Base-by-base conservation (phyloP, 768 basidiomycete species). In the Leccinum incarnatum region DNA sequence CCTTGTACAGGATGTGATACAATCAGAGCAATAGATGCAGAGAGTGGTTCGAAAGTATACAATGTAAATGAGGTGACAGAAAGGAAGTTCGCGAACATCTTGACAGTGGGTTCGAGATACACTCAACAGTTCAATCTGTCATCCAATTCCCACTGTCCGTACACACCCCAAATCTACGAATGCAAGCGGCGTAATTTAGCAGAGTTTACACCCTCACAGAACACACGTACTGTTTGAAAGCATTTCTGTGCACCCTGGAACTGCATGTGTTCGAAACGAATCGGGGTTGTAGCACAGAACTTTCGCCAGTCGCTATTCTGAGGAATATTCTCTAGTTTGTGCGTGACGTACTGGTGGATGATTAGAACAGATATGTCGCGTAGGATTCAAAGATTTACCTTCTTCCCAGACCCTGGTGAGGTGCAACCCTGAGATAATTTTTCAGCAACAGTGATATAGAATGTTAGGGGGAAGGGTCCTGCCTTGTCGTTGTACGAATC, bases 201-300 rank as follows among this genome's bases (percentile, higher is more conserved):
- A 17, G 2, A 46, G 17, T 27, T 49, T 10, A 42, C 6, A 15
- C 4, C 17, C 50, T 10, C 11, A 4, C 5, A 42, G 4, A 47
- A 21, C 9, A 46, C 5, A 64, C 67, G 11, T 53, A 62, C 65
- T 0, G 60, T 19, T 40, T 51, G 54, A 47, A 65, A 61, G 36
- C 65, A 70, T 11, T 61, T 54, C 2, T 65, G 55, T 0, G 64
- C 61, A 37, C 70, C 57, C 0, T 49, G 47, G 19, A 74, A 76
- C 15, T 69, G 54, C 57, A 62, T 46, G 0, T 62, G 36, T 14
- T 57, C 45, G 50, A 75, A 71, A n/a, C 25, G n/a, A 11, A 56
- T 53, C 1, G 74, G 74, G 0, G 74, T 76, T 2, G 75, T 73
- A 1, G 72, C 71, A 52, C 74, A 75, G 56, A 76, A 74, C 15